Percentiles rank a stretch among this genome's conserved stretches.
Evolutionary conservation across 345 rosid species (phyloP).

Genomic region (Lepidium didymum): DNA sequence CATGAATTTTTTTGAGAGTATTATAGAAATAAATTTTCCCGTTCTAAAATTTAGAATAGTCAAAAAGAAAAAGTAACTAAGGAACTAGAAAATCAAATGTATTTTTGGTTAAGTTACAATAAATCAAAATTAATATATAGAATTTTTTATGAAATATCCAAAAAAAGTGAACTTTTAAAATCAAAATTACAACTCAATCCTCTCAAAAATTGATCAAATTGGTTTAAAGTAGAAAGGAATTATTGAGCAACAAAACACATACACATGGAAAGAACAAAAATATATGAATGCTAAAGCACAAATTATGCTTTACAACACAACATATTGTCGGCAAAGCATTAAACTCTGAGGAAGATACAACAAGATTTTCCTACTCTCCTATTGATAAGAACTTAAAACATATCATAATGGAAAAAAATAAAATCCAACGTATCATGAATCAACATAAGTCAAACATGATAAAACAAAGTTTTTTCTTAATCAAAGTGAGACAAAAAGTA

Average conservation of each 20-base stretch:
- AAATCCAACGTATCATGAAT: slow-evolving; percentile 19
- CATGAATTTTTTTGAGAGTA: no score
- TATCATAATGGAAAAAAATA: background rate
- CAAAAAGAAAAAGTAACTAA: background rate
- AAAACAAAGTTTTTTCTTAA: background rate
- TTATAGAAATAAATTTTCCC: no score
- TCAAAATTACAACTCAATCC: background rate
- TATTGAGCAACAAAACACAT: slow-evolving; percentile 15
- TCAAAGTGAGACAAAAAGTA: slow-evolving; percentile 18
- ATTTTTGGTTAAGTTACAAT: background rate
- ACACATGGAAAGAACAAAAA: slow-evolving; percentile 19
- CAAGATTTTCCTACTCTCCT: background rate
- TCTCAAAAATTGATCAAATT: background rate
- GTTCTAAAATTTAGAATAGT: background rate
- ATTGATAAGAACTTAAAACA: background rate
- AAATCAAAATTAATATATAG: background rate
- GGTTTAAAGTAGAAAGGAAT: background rate
- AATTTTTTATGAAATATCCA: background rate
- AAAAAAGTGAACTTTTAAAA: background rate
- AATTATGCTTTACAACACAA: slow-evolving; percentile 21
- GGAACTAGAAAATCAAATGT: background rate
- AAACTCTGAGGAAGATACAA: slow-evolving; percentile 13
- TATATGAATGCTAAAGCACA: slow-evolving; percentile 13
- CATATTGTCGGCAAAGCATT: slow-evolving; percentile 19
- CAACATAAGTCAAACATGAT: slow-evolving; percentile 5